Conservation (phyloP, 345 rosid species). For the Pugionium dolabratum region DNA sequence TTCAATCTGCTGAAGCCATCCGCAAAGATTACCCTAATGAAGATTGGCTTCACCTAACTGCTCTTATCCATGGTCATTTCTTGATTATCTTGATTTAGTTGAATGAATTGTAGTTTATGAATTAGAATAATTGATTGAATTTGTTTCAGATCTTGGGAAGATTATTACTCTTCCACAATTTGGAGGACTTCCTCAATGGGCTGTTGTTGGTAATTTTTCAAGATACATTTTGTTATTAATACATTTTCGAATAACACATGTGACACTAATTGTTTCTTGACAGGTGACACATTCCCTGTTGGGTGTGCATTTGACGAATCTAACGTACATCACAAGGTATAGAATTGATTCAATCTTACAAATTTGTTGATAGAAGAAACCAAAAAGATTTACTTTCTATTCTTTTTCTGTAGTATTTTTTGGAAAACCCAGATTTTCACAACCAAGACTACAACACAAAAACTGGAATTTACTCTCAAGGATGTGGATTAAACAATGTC, state of each 20-base stretch:
- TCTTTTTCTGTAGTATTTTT: constrained; percentile 45
- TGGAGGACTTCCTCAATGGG: constrained; percentile 68
- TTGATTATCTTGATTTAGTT: background rate
- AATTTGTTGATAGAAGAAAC: background rate
- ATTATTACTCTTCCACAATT: constrained; percentile 57
- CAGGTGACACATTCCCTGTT: constrained; percentile 75
- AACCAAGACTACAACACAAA: constrained; percentile 50
- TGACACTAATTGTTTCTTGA: background rate
- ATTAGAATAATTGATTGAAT: background rate
- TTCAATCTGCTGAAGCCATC: constrained; percentile 68
- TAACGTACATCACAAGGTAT: constrained; percentile 69
- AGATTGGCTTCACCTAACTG: constrained; percentile 70
- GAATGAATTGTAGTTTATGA: no score
- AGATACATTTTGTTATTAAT: background rate
- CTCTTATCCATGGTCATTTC: constrained; percentile 61
- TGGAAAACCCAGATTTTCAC: constrained; percentile 53
- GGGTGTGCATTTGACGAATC: constrained; percentile 72
- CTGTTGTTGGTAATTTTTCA: constrained; percentile 49
- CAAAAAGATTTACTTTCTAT: background rate
- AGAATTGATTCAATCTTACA: background rate
- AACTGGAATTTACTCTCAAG: constrained; percentile 52
- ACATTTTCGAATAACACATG: background rate
- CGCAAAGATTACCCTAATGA: constrained; percentile 59
- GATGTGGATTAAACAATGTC: constrained; percentile 58
- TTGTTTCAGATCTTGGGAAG: constrained; percentile 61